A percentile compares a stretch with the other conserved stretches of the same genome.
phyloP scores from a whole-genome alignment of 1,284 basidiomycete species.

The Pyrrhoderma lamaoense region DNA sequence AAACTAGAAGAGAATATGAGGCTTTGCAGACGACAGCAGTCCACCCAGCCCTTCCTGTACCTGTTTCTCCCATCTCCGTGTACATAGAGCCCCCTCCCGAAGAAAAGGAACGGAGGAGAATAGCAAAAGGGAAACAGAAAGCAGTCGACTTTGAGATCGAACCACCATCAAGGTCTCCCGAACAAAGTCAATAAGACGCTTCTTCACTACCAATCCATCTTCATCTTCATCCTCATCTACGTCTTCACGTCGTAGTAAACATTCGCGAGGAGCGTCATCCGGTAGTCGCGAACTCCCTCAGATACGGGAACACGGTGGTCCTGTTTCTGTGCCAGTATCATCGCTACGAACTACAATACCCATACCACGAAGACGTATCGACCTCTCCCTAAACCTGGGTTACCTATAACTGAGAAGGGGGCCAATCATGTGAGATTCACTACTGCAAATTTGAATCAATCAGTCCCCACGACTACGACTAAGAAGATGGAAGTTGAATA shows the following conservation, averaged over 20 bases:
- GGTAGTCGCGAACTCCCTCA: conserved; percentile 7
- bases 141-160: conserved; percentile 12
- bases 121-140: conserved; percentile 7
- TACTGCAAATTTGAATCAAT: conserved; percentile 5
- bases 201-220: conserved; percentile 14
- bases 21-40: background rate
- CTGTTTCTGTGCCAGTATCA: background rate
- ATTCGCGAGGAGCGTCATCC: background rate
- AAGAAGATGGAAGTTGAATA: background rate
- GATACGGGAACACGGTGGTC: background rate
- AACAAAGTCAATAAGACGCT: conserved; percentile 5
- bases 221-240: conserved; percentile 7
- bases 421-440: conserved; percentile 1
- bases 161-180: background rate
- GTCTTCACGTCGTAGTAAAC: background rate
- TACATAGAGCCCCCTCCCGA: background rate
- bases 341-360: background rate
- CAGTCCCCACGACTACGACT: background rate
- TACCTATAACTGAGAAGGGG: background rate
- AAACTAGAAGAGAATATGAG: background rate
- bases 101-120: background rate
- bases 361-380: background rate
- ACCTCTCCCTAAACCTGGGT: background rate
- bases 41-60: no score
- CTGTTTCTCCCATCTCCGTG: background rate